Base-by-base conservation (phyloP, 805 yeast genomes). In the Hanseniaspora vineae region DNA sequence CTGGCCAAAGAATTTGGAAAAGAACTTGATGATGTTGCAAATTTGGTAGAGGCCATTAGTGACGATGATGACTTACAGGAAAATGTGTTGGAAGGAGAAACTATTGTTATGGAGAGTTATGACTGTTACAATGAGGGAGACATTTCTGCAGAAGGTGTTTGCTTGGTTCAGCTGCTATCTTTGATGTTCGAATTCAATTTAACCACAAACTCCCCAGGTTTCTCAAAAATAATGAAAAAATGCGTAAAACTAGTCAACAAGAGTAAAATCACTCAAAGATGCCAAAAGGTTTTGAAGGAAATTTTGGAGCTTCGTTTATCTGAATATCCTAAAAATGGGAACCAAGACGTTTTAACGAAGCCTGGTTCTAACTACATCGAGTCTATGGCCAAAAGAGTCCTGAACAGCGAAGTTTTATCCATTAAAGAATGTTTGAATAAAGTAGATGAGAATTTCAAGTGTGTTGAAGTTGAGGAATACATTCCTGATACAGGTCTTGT, bases 91-190 rank as follows among this genome's bases (percentile, higher is more conserved):
- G 43, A 40, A 6, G 66, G 58, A 45, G 70, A 55, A 48, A 59
- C 68, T 11, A 58, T 77, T 20, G 64, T 77, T 0, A 53, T 75
- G 20, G 83, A 79, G 14, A 67, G 80, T 1, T 84, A 78, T 61
- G 90, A 84, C 54, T 71, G 81, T 48, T 81, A 72, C 55, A 57
- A 52, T 2, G 69, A 76, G 39, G 78, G 80, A 9, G 84, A 77
- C 32, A 67, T 80, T 1, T 58, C 73, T 19, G 71, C 80, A 15
- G 90, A 84, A 59, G 61, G 75, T 40, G 64, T 71, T 1, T 60
- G 81, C 23, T 46, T 83, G 6, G 49, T 80, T 3, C 81, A 80
- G 53, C 66, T 76, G 12, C 17, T 37, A 15, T 37, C 19, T 15
- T 15, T 37, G 19, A 37, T 37, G 40, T 15, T 37, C 19, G 40